Base-by-base conservation (phyloP, 305 asterid genomes). In the Vinca major region DNA sequence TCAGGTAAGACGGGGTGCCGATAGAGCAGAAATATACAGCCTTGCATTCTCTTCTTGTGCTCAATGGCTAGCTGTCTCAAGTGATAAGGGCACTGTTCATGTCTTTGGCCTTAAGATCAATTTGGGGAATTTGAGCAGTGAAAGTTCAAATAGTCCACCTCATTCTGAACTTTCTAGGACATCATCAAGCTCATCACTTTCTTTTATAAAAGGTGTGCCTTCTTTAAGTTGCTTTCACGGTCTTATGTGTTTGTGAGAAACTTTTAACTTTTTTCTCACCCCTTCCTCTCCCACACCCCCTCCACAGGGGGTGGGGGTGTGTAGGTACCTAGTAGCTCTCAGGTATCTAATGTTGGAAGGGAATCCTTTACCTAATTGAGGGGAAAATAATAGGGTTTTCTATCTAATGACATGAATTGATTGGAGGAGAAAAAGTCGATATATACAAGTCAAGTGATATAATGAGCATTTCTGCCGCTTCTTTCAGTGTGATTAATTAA, bases 41-140 rank as follows among this genome's bases (percentile, higher is more conserved):
- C 76, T 92, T 67, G 89, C 97, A 20, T 92, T 92, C 83, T 87
- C 96, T 33, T 83, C 97, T 21, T 75, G 91, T 49, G 77, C 88
- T 55, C 88, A 90, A 75, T 92, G 97, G 97, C 79, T 92, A 77
- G 97, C 95, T 44, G 97, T 90, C 65, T 92, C 97, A 10, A 92
- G 98, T 78, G 95, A 87, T 75, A 90, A 88, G 83, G 97, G 97
- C 65, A 92, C 98, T 53, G 96, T 90, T 77, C 98, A 92, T 80
- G 96, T 90, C 70, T 92, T 92, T 69, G 76, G 87, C 83, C 90
- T 90, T 67, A 92, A 86, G 84, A 78, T 70, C 67, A 79, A 79
- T 72, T 65, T 84, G 50, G 91, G 81, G 68, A 88, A 73, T 65
- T 73, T 11, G 72, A 83, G 82, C 63, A 79, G 66, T 50, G 95